phyloP scores from a whole-genome alignment of 495 filamentous ascomycete genomes.

The Daldinia grandis region DNA sequence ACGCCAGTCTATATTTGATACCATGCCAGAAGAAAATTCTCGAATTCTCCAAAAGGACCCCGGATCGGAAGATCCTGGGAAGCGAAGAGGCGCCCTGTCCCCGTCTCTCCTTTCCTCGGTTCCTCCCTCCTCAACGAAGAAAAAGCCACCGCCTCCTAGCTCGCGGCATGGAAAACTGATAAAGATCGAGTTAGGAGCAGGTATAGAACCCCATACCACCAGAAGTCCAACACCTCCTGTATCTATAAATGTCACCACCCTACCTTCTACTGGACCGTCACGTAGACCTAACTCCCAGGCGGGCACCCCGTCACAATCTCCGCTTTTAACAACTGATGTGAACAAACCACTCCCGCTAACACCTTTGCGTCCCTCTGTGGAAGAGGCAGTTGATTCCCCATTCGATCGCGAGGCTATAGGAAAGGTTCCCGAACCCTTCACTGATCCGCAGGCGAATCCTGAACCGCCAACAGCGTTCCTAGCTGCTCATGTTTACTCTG shows the following conservation, averaged over 20 bases:
- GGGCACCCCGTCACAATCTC: slow-evolving; percentile 11
- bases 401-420: slow-evolving; percentile 58
- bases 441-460: slow-evolving; percentile 42
- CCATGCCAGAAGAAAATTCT: slow-evolving; percentile 53
- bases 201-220: slow-evolving; percentile 33
- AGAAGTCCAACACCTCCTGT: slow-evolving; percentile 37
- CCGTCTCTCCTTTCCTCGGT: slow-evolving; percentile 31
- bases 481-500: slow-evolving; percentile 46
- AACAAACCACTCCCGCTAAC: slow-evolving; percentile 61
- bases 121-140: slow-evolving; percentile 41
- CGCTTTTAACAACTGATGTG: slow-evolving; percentile 49
- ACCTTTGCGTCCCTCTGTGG: slow-evolving; percentile 51
- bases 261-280: slow-evolving; percentile 40
- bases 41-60: slow-evolving; percentile 57
- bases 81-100: slow-evolving; percentile 49
- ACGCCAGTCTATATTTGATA: slow-evolving; percentile 56
- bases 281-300: slow-evolving; percentile 35
- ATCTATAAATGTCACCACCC: slow-evolving; percentile 29
- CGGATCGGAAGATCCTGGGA: slow-evolving; percentile 52
- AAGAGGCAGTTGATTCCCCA: slow-evolving; percentile 50
- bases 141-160: slow-evolving; percentile 64
- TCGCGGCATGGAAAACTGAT: slow-evolving; percentile 77
- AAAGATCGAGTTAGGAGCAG: slow-evolving; percentile 49
- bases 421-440: slow-evolving; percentile 51
- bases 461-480: slow-evolving; percentile 44